Base-by-base conservation (phyloP, 1,284 basidiomycete genomes). In the Ustilago bromivora region DNA sequence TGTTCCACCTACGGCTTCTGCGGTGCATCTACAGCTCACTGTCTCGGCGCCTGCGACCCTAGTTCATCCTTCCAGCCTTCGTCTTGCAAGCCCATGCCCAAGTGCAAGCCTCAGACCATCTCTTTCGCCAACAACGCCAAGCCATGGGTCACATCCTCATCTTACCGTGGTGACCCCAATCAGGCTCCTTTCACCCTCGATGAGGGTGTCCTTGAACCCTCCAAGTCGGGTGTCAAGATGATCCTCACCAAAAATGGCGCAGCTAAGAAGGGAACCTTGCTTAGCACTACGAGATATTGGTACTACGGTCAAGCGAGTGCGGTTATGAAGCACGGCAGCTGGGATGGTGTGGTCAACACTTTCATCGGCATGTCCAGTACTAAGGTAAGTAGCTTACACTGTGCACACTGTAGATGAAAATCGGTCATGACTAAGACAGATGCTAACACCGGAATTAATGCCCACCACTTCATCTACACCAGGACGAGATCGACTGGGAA, bases 401-500 rank as follows among this genome's bases (percentile, higher is more conserved):
- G 36, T 28, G 23, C 23, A 28, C 23, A 38, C 36, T 13, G 1
- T 38, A 38, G 13, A 38, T 9, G 36, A 38, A 38, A 38, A 10
- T 13, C 5, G 13, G 2, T 38, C 36, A 10, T 13, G 36, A 38
- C 36, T 2, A 38, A 13, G 10, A 38, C 9, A 38, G 36, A 38
- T 13, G 36, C 36, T 38, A 5, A 38, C 36, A 38, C 4, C 36
- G 23, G 23, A 28, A 28, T 3, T 3, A 28, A 28, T 28, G 23
- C 23, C 23, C 23, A 28, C 23, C 23, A 28, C 23, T 28, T 38
- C 13, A 9, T 38, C 2, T 38, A 13, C 36, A 8, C 36, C 3
- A 38, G 43, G 79, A 79, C 36, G 80, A 80, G 46, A 69, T 82
- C 13, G 80, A 79, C 41, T 80, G 66, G 66, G 80, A 82, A 41